Evolutionary conservation across 225 moss, liverwort and hornwort genomes (phyloP), one percentile per base, ranked within the genome.

Genomic region (Neckera pumila): DNA sequence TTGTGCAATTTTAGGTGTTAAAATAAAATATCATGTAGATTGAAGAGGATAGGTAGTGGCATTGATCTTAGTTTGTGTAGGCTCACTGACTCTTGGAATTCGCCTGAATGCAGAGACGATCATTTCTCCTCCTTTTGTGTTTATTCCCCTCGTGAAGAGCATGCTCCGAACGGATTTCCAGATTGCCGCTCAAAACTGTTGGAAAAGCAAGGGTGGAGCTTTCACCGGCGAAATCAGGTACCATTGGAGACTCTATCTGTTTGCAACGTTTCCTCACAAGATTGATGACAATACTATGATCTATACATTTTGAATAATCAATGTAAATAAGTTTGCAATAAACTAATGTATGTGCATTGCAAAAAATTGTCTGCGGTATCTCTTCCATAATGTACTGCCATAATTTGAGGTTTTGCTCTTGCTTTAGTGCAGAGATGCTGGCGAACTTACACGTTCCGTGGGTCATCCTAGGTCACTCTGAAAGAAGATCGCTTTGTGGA

Each of bases 191-290:
- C 98, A 98, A 70, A 98, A 98, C 76, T 97, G 97, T 85, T 97
- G 98, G 98, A 91, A 92, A 30, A 90, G 94, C 72, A 95, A 95
- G 70, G 94, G 97, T 69, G 98, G 98, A 53, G 98, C 97, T 62
- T 98, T 98, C 90, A 98, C 98, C 4, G 98, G 98, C 64, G 98
- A 98, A 93, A 95, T 98, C 84, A 98, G 98, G 98, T 96, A 92
- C 84, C 57, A 89, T 65, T 91, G 67, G 49, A 76, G 70, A 76
- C 83, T 81, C 76, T 83, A 63, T 79, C 33, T 83, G 34, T 84
- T 80, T 70, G 80, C 42, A 54, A 40, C 6, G 30, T 86, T 66
- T 86, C 38, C 42, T 66, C 42, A 9, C 22, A 49, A 22, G 85
- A 16, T 38, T 77, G 61, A 71, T 42, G 42, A 19, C 12, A 18